A percentile compares a stretch with the other conserved stretches of the same genome.
Conservation (phyloP, 441 rosid species). For the Pelargonium cotyledonis region DNA sequence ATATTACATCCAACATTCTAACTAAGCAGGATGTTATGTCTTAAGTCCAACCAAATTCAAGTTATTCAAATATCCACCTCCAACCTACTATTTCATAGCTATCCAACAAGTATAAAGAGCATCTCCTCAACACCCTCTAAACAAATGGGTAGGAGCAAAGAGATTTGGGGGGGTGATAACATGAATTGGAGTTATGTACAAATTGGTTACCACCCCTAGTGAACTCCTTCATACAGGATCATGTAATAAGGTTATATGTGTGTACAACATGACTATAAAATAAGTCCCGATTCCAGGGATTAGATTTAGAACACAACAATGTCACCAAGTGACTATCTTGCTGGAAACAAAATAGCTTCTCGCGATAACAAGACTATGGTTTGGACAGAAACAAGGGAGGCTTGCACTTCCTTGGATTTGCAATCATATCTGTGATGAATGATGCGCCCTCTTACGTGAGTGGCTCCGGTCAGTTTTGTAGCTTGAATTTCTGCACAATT, state of each 20-base stretch:
- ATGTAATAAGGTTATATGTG: slow-evolving; percentile 19
- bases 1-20: too few species aligned
- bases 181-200: slow-evolving; percentile 34
- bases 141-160: background rate
- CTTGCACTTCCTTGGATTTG: background rate
- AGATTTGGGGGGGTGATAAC: background rate
- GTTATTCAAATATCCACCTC: background rate
- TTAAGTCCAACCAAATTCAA: background rate
- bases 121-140: background rate
- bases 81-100: background rate
- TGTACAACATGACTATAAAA: slow-evolving; percentile 31
- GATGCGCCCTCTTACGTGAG: slow-evolving; percentile 35
- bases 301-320: slow-evolving; percentile 9
- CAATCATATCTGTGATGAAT: slow-evolving; percentile 27
- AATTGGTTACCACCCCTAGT: slow-evolving; percentile 22
- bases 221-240: slow-evolving; percentile 1
- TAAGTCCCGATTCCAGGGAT: slow-evolving; percentile 5
- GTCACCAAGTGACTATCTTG: slow-evolving; percentile 18
- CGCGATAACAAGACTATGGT: background rate
- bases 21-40: too few species aligned
- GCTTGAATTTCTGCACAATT: slow-evolving; percentile 36
- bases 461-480: slow-evolving; percentile 21
- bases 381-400: slow-evolving; percentile 1
- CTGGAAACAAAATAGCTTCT: slow-evolving; percentile 15
- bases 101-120: background rate